Evolutionary conservation across 176 grass and related monocot species (phyloP), one percentile per base, ranked within the genome.

Genomic region (Ananas comosus): DNA sequence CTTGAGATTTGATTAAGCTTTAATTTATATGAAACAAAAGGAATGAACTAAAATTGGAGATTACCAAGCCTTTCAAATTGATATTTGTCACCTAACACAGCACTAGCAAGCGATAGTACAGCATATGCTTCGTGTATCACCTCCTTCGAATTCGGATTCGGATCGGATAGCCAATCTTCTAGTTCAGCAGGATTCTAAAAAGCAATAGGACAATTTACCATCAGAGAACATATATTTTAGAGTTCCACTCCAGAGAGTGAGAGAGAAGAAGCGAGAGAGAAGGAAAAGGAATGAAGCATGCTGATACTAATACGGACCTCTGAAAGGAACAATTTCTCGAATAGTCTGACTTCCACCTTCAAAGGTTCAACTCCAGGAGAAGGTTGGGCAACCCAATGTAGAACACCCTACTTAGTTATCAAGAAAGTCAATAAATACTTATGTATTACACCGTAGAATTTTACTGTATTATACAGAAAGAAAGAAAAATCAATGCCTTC

Each of bases 51-150:
- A 50, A 72, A 61, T 53, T 13, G 17, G 66, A 81, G 50, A 72
- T 76, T 88, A 97, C 94, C 94, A 29, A 97, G 84, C 13, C 94
- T 83, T 81, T 97, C 94, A 48, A 97, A 97, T 73, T 97, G 94
- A 74, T 90, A 97, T 53, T 86, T 93, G 63, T 92, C 86, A 17
- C 86, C 89, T 17, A 79, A 22, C 12, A 90, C 77, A 3, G 89
- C 86, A 0, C 65, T 80, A 0, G 82, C 77, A 29, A 97, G 82
- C 19, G 77, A 88, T 0, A 89, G 82, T 53, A 88, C 68, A 10
- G 89, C 94, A 76, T 88, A 97, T 11, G 86, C 89, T 3, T 66
- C 94, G 47, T 84, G 81, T 17, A 97, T 85, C 28, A 97, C 79
- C 80, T 97, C 89, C 79, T 97, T 97, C 0, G 94, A 97, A 75